Conservation (phyloP, 2,329 filamentous ascomycete genomes). For the Penicillium fuscoglaucum region DNA sequence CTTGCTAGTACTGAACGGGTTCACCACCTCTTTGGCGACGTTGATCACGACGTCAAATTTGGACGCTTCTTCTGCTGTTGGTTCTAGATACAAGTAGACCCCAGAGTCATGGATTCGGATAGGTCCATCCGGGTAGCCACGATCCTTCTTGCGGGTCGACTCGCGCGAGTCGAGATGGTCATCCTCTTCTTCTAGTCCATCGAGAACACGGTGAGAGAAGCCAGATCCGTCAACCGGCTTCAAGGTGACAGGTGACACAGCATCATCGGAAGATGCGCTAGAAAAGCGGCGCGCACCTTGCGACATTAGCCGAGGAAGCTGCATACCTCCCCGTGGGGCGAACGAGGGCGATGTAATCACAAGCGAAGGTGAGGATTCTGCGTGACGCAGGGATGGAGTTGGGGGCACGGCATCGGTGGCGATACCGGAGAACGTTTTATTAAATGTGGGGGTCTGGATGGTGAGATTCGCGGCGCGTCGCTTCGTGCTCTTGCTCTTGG, state of each 20-base stretch:
- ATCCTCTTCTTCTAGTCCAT: slow-evolving; percentile 55
- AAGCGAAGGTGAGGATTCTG: slow-evolving; percentile 63
- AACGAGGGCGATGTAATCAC: slow-evolving; percentile 55
- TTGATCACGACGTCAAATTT: slow-evolving; percentile 65
- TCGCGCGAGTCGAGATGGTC: slow-evolving; percentile 51
- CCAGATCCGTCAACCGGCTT: slow-evolving; percentile 29
- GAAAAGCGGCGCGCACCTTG: slow-evolving; percentile 32
- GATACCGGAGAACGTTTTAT: slow-evolving; percentile 43
- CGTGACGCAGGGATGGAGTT: slow-evolving; percentile 61
- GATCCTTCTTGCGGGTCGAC: slow-evolving; percentile 62
- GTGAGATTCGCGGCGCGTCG: slow-evolving; percentile 61
- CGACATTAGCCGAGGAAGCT: slow-evolving; percentile 45
- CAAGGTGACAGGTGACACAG: slow-evolving; percentile 27
- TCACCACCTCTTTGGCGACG: slow-evolving; percentile 64
- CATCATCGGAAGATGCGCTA: slow-evolving; percentile 25
- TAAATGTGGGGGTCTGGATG: slow-evolving; percentile 56
- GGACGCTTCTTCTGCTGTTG: slow-evolving; percentile 59
- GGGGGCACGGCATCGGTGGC: slow-evolving; percentile 57
- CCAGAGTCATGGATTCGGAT: slow-evolving; percentile 64
- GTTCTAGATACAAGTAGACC: slow-evolving; percentile 64
- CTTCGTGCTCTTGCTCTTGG: slow-evolving; percentile 54
- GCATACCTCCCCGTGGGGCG: slow-evolving; percentile 53
- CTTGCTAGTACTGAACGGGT: slow-evolving; percentile 52
- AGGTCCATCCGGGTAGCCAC: slow-evolving; percentile 64
- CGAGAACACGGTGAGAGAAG: slow-evolving; percentile 35